Conservation (phyloP, 805 yeast genomes). For the Suhomyces prunicola region DNA sequence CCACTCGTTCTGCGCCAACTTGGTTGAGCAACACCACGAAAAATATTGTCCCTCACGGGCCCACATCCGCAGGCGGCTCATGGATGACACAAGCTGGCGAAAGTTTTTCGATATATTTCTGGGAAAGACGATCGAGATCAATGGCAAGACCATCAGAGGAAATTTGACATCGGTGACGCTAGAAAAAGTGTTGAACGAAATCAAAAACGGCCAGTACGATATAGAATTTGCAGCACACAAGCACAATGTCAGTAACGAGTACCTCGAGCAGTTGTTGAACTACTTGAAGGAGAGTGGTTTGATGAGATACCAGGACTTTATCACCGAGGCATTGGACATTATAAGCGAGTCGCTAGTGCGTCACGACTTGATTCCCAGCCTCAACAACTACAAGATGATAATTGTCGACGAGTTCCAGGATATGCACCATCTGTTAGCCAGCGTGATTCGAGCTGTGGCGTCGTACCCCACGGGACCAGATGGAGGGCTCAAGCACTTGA, state of each 20-base stretch:
- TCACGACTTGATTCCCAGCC: conserved; percentile 17
- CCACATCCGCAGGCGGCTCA: conserved; percentile 23
- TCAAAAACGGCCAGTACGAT: conserved; percentile 21
- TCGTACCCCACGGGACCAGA: conserved; percentile 26
- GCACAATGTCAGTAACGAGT: conserved; percentile 23
- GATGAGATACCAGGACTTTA: conserved; percentile 34
- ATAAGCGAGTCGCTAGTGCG: conserved; percentile 12
- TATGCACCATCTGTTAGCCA: conserved; percentile 49
- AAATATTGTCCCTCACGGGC: conserved; percentile 8
- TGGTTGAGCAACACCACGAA: conserved; percentile 39
- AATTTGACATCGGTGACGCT: conserved; percentile 20
- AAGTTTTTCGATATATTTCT: conserved; percentile 32
- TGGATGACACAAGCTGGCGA: conserved; percentile 57
- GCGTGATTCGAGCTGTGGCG: conserved; percentile 39
- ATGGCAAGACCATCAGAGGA: conserved; percentile 22
- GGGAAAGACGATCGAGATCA: conserved; percentile 29
- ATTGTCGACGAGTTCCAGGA: conserved; percentile 78
- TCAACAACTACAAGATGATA: conserved; percentile 32
- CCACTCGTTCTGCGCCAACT: conserved; percentile 56
- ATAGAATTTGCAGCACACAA: conserved; percentile 21
- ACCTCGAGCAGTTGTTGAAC: conserved; percentile 23
- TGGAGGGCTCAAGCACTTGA: conserved; percentile 43
- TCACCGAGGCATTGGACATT: conserved; percentile 27
- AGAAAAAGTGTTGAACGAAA: conserved; percentile 20
- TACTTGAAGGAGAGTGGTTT: conserved; percentile 34